Evolutionary conservation across 176 grass and related monocot genomes (phyloP).

Genomic region (Raddia guianensis): DNA sequence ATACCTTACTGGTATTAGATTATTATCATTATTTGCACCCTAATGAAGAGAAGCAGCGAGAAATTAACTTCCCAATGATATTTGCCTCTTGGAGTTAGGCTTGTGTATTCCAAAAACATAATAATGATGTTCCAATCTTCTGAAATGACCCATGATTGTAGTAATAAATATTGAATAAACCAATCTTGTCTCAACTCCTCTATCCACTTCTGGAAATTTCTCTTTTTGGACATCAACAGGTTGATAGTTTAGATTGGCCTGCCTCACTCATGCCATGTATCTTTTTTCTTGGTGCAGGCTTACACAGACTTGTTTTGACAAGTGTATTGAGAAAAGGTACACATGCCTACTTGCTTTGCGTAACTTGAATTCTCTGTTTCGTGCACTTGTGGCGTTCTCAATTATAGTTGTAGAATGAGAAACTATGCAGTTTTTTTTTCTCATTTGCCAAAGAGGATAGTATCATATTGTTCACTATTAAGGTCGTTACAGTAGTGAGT

Average conservation of each 20-base stretch:
- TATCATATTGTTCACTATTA: background rate
- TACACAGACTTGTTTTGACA: conserved; percentile 80
- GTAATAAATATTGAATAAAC: background rate
- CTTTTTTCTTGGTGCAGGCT: conserved; percentile 57
- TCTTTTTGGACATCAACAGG: background rate
- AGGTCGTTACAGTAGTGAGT: background rate
- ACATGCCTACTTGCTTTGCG: background rate
- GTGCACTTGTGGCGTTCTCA: background rate
- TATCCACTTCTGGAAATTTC: background rate
- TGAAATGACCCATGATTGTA: conserved; percentile 5
- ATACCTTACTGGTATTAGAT: background rate
- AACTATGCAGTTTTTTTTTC: background rate
- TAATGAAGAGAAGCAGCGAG: background rate
- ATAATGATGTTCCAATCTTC: background rate
- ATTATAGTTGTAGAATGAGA: background rate
- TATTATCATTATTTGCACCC: background rate
- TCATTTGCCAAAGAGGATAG: background rate
- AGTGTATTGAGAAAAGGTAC: conserved; percentile 94
- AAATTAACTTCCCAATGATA: background rate
- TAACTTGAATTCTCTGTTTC: conserved; percentile 19
- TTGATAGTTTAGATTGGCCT: conserved; percentile 11
- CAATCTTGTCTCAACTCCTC: conserved; percentile 10
- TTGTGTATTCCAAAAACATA: background rate
- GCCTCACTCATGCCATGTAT: background rate
- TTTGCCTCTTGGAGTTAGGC: background rate